Conservation (phyloP, 176 grass and related monocot genomes). For the Panicum miliaceum region DNA sequence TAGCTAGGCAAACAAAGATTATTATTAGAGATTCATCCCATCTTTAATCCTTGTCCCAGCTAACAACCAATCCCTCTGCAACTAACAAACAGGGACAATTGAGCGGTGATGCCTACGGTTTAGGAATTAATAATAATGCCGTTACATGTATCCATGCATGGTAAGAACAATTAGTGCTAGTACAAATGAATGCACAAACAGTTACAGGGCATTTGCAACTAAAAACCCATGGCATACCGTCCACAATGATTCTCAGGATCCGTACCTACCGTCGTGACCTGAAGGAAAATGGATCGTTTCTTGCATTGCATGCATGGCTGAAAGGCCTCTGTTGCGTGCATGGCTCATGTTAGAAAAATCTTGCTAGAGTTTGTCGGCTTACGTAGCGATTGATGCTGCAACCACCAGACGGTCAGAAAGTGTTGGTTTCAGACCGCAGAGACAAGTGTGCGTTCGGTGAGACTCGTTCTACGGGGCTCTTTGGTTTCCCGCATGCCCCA, state of each 20-base stretch:
- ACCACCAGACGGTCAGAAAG: conserved; percentile 24
- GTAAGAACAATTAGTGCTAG: conserved; percentile 11
- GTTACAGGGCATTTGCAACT: conserved; percentile 35
- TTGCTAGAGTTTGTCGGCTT: conserved; percentile 25
- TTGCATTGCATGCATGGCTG: conserved; percentile 29
- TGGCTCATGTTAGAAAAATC: conserved; percentile 14
- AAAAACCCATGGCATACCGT: neutral
- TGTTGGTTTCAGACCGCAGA: conserved; percentile 23
- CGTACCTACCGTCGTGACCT: conserved; percentile 38
- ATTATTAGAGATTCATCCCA: conserved; percentile 9
- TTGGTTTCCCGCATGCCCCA: too few relatives aligned
- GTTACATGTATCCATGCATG: neutral
- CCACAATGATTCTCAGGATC: neutral
- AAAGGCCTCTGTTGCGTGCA: conserved; percentile 23
- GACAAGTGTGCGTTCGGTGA: conserved; percentile 24
- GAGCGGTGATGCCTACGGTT: conserved; percentile 7
- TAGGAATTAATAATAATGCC: neutral
- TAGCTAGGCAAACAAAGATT: neutral
- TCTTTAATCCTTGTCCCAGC: conserved; percentile 14
- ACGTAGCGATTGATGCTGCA: conserved; percentile 24
- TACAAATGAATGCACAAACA: conserved; percentile 12
- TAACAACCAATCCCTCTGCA: conserved; percentile 12
- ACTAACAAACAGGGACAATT: conserved; percentile 6
- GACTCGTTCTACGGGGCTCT: neutral
- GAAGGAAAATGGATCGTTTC: neutral